Evolutionary conservation across 352 stramenopile genomes (phyloP).

Genomic region (Thraustochytrium sp.): DNA sequence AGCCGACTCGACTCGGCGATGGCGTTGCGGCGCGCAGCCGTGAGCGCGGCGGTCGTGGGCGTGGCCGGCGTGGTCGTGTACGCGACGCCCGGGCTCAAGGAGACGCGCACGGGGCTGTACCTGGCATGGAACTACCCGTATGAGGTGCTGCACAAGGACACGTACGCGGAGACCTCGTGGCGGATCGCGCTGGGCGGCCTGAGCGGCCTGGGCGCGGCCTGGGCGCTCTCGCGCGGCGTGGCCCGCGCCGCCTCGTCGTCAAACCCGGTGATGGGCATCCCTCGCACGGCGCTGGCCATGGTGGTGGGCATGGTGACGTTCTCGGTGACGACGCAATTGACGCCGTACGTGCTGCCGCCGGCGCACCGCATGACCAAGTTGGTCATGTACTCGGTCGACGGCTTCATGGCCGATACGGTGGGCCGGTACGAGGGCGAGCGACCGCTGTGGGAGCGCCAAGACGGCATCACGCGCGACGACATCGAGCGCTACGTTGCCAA

Average conservation of each 20-base stretch:
- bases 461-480: conserved; percentile 1
- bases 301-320: conserved; percentile 21
- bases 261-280: background rate
- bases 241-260: background rate
- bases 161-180: conserved; percentile 2
- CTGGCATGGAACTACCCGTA: conserved; percentile 27
- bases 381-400: conserved; percentile 21
- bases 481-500: background rate
- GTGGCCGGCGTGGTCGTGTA: background rate
- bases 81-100: background rate
- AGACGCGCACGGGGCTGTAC: conserved; percentile 7
- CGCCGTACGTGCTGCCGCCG: background rate
- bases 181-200: background rate
- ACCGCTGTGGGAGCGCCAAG: conserved; percentile 3
- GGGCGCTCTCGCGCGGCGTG: background rate
- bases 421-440: background rate
- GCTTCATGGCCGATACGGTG: conserved; percentile 9
- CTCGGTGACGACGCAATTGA: background rate
- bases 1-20: too few relatives aligned
- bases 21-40: background rate
- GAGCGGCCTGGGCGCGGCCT: background rate
- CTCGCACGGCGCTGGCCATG: background rate
- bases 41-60: background rate
- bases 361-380: conserved; percentile 16
- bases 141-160: conserved; percentile 16